Evolutionary conservation across 257 asterid genomes (phyloP), one percentile per base, ranked within the genome.

Genomic region (Solanum gracilifrons): DNA sequence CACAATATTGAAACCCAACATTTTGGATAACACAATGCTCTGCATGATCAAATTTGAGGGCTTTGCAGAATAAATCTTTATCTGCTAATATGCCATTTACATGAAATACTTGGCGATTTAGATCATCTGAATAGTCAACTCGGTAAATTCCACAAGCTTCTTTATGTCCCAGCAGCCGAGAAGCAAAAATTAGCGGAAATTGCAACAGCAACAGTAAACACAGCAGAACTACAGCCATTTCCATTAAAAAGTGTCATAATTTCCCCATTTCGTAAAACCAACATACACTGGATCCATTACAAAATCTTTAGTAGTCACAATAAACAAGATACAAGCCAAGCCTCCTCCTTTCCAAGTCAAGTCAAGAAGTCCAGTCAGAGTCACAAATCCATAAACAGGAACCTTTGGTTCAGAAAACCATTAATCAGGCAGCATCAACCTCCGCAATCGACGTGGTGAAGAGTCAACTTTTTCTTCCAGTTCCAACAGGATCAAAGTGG

Each of bases 31-130:
- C 90, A 89, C 98, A 95, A 69, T 73, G 92, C n/a, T 92, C 91
- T 85, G 85, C 88, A 4, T 87, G 87, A 89, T 85, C 89, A 43
- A 87, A 86, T 80, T 36, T 87, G 91, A 97, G 90, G 32, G 95
- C 84, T 88, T 90, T 85, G 72, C 99, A 97, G 91, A 96, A 97
- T 83, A 88, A 62, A 87, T 91, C 74, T 88, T 92, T 89, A 84
- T 91, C 94, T 51, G 95, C 97, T 91, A 92, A 89, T 87, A 91
- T 87, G 76, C 92, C 98, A 41, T 95, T 92, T 43, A 97, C 88
- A 89, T 91, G 92, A 87, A 95, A 96, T 75, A 92, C 64, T 80
- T 90, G 92, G 15, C 41, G 90, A 84, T 83, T 87, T 87, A 87
- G 89, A 90, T 92, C 92, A 87, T 90, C 90, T 18, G 66, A 89